A percentile compares a stretch with the other conserved stretches of the same genome.
Conservation (phyloP, 2,329 filamentous ascomycete species). For the Fusarium avenaceum region DNA sequence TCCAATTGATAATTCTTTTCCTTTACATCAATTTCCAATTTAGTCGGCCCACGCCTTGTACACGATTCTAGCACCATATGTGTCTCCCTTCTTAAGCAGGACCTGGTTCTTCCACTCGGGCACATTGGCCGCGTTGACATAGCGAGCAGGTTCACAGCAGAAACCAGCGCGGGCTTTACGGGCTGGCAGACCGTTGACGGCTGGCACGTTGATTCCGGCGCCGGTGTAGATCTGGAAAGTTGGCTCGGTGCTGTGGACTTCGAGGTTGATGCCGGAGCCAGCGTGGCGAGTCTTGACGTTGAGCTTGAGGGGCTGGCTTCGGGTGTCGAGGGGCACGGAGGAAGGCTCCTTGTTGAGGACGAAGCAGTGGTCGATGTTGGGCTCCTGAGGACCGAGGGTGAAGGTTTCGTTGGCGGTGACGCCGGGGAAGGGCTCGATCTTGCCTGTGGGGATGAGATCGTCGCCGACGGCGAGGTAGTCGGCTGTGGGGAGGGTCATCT, state of each 20-base stretch:
- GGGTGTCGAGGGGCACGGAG: conserved; percentile 75
- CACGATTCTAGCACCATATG: conserved; percentile 83
- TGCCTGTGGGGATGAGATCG: conserved; percentile 79
- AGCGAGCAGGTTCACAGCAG: conserved; percentile 92
- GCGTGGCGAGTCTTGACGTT: conserved; percentile 82
- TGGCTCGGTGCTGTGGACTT: conserved; percentile 92
- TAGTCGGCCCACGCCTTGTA: conserved; percentile 87
- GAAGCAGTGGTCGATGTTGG: conserved; percentile 93
- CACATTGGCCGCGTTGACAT: conserved; percentile 88
- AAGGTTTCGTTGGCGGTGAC: conserved; percentile 77
- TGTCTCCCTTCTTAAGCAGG: conserved; percentile 84
- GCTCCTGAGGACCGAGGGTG: conserved; percentile 76
- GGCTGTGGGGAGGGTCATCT: conserved; percentile 75
- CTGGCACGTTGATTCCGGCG: conserved; percentile 83
- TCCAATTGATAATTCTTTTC: conserved; percentile 23
- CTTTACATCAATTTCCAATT: conserved; percentile 3
- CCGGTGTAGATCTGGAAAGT: conserved; percentile 98
- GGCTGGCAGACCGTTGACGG: conserved; percentile 71
- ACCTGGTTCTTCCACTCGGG: conserved; percentile 84
- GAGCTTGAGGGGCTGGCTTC: conserved; percentile 70
- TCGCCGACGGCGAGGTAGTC: conserved; percentile 80
- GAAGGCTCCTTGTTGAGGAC: conserved; percentile 75
- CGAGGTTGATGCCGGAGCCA: conserved; percentile 80
- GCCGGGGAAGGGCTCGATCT: conserved; percentile 73
- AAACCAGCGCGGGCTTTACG: conserved; percentile 80